Evolutionary conservation across 1,284 basidiomycete species (phyloP).

Genomic region (Puccinia novopanici): DNA sequence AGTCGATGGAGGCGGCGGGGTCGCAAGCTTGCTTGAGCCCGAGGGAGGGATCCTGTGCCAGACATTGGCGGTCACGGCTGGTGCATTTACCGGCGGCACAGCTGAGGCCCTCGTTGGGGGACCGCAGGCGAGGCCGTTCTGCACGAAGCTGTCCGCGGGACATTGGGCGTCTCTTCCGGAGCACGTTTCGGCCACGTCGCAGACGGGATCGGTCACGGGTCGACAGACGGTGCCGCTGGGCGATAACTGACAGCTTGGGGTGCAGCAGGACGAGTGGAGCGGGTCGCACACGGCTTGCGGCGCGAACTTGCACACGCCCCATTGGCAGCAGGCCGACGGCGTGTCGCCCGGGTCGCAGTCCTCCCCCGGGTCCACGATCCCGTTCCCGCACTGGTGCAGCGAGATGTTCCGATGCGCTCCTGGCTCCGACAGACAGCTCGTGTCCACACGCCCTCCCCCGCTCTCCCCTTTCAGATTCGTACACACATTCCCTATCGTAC

Average conservation of each 20-base stretch:
- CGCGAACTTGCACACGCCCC: conserved; percentile 54
- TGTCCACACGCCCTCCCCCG: neutral
- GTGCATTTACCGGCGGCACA: conserved; percentile 58
- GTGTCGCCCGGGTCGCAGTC: conserved; percentile 58
- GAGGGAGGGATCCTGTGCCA: conserved; percentile 51
- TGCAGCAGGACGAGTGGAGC: conserved; percentile 55
- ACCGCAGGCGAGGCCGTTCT: conserved; percentile 56
- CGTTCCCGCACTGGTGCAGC: conserved; percentile 57
- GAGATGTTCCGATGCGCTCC: conserved; percentile 53
- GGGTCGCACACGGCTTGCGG: conserved; percentile 57
- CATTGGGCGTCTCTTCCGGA: conserved; percentile 56
- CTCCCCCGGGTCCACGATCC: conserved; percentile 57
- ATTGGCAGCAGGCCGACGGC: conserved; percentile 55
- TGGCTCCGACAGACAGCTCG: conserved; percentile 53
- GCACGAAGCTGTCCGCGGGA: conserved; percentile 54
- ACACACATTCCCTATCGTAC: conserved; percentile 58
- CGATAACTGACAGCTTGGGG: conserved; percentile 55
- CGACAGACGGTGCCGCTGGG: conserved; percentile 55
- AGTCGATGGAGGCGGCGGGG: conserved; percentile 54
- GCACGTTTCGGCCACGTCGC: conserved; percentile 57
- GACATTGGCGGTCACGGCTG: conserved; percentile 57
- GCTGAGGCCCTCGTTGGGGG: conserved; percentile 52
- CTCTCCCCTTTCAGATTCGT: conserved; percentile 51
- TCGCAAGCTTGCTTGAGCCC: conserved; percentile 55
- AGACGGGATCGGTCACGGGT: conserved; percentile 54